phyloP scores from a whole-genome alignment of 75 land plant species.

The Isoetes taiwanensis region DNA sequence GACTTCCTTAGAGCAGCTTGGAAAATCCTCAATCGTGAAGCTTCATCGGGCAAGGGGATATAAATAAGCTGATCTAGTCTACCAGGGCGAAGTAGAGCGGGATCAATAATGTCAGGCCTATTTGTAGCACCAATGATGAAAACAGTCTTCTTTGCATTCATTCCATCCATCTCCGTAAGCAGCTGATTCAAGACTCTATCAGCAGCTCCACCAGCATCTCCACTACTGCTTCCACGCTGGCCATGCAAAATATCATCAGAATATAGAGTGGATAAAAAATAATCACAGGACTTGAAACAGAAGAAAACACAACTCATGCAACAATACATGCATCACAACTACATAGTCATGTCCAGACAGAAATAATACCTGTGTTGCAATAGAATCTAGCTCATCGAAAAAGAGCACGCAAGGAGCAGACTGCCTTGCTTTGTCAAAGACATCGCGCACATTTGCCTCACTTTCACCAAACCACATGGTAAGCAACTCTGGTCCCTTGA shows the following conservation, averaged over 20 bases:
- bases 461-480: constrained; percentile 71
- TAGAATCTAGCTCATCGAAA: constrained; percentile 24
- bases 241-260: background rate
- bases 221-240: constrained; percentile 69
- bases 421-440: constrained; percentile 47
- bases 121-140: constrained; percentile 56
- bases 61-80: constrained; percentile 55
- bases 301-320: background rate
- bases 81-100: constrained; percentile 44
- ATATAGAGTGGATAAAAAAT: background rate
- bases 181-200: constrained; percentile 76
- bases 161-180: constrained; percentile 79
- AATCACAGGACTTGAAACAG: background rate
- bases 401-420: constrained; percentile 32
- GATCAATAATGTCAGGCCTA: constrained; percentile 42
- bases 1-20: constrained; percentile 45
- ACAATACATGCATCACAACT: background rate
- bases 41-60: constrained; percentile 48
- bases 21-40: constrained; percentile 36
- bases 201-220: constrained; percentile 84
- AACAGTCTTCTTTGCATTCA: constrained; percentile 70
- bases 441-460: constrained; percentile 52
- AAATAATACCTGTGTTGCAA: constrained; percentile 11
- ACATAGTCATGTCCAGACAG: background rate
- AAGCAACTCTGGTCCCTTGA: constrained; percentile 49